Evolutionary conservation across 2,329 filamentous ascomycete species (phyloP), one percentile per base, ranked within the genome.

Genomic region (Keithomyces neogunnii): DNA sequence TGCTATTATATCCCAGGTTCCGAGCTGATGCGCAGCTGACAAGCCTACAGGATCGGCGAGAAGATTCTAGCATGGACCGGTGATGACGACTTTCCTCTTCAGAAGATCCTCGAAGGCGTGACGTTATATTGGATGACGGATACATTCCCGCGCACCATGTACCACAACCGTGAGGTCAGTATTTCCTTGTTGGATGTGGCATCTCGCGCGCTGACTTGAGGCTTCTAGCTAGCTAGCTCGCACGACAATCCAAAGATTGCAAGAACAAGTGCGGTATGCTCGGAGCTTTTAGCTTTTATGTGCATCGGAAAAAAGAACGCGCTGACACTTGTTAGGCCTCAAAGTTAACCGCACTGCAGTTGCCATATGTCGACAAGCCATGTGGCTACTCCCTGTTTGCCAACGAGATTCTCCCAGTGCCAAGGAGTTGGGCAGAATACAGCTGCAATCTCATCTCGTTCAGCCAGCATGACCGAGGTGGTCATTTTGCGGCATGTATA

Each of bases 61-160:
- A 82, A 81, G 59, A 76, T 77, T 51, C 62, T 78, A 0, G 72
- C 71, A 4, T 82, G 77, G 78, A 67, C 66, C 2, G 77, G 19
- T 19, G 19, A 81, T 53, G 58, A 65, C 3, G 47, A 56, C 8
- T 72, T 72, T 0, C 58, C 64, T 1, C 52, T 75, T 6, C 61
- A 73, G 36, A 67, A 66, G 2, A 75, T 82, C 9, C 63, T 82
- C 3, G 69, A 72, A n/a, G 62, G 68, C 26, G 70, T 78, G 11
- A 73, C 71, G 2, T 57, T 82, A 3, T 82, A 80, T 58, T 82
- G 78, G 78, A 66, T 81, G 52, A 79, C 76, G 0, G 71, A 71
- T 26, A 74, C 69, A 5, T 71, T 72, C 42, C 69, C 74, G 0
- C 69, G 68, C 8, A 71, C 64, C 11, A 72, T 80, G 32, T 82